Evolutionary conservation across 2,329 filamentous ascomycete species (phyloP), one percentile per base, ranked within the genome.

Genomic region (Hypoxylon sp.): DNA sequence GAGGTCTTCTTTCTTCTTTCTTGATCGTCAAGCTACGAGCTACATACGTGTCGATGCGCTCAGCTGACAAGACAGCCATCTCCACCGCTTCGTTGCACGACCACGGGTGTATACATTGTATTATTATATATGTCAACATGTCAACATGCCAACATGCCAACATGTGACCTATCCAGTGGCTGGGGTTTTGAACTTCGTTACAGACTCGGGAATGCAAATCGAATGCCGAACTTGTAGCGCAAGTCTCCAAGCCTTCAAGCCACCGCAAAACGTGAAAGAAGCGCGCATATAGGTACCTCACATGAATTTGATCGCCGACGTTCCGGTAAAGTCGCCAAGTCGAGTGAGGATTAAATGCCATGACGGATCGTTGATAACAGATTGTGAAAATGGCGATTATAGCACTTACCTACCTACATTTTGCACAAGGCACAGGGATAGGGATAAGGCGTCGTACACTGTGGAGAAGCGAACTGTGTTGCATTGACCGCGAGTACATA

Each of bases 21-120:
- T 48, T 61, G 63, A 66, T 68, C 65, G 54, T 62, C 65, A 57
- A 68, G 62, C 63, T 68, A 68, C n/a, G n/a, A n/a, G n/a, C n/a
- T n/a, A n/a, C n/a, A n/a, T n/a, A n/a, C 65, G 65, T 68, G 65
- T 68, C 65, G 65, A 64, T 68, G 65, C 60, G 44, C 65, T 66
- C 65, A 68, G 65, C 65, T 68, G 65, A 68, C 65, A 64, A 64
- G 63, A 66, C 59, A 66, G 48, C 59, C 48, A 68, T 65, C 59
- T 44, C 63, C 65, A 66, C 65, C 54, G 48, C 50, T 44, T 49
- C 43, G 59, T 68, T 51, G 62, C 59, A 65, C 63, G 47, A 51
- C 57, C 41, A 54, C n/a, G n/a, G n/a, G n/a, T n/a, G n/a, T n/a
- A n/a, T n/a, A n/a, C n/a, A n/a, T n/a, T n/a, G n/a, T n/a, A n/a